phyloP scores from a whole-genome alignment of 2,329 filamentous ascomycete species.

The Chalaropsis ovoidea region DNA sequence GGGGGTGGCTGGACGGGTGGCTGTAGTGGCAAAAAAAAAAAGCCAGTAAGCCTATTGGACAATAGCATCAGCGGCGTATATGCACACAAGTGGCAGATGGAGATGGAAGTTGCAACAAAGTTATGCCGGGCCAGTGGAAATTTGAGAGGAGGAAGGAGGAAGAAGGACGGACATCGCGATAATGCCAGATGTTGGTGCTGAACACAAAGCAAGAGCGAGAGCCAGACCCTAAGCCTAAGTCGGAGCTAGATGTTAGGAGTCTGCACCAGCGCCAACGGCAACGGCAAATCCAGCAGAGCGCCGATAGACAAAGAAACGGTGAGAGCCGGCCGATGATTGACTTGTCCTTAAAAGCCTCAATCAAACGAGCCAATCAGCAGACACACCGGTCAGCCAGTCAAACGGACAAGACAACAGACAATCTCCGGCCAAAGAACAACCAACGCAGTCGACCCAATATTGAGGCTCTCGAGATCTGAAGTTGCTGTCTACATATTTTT shows the following conservation, averaged over 20 bases:
- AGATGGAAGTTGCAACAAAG: neutral
- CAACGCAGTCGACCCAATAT: neutral
- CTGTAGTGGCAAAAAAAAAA: neutral
- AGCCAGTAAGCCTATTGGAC: neutral
- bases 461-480: neutral
- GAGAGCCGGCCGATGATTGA: neutral
- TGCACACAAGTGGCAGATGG: neutral
- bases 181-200: neutral
- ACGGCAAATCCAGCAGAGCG: neutral
- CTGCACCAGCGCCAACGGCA: too few relatives aligned
- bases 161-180: neutral
- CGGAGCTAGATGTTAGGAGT: too few relatives aligned
- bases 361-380: too few relatives aligned
- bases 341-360: neutral
- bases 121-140: neutral
- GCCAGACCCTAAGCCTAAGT: neutral
- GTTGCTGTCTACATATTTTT: neutral
- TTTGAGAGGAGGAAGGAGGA: neutral
- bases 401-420: neutral
- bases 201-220: neutral
- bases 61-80: neutral
- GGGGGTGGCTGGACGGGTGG: neutral
- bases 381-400: too few relatives aligned
- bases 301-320: neutral
- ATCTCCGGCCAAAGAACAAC: neutral